A percentile compares a stretch with the other conserved stretches of the same genome.
phyloP scores from a whole-genome alignment of 2,329 filamentous ascomycete species.

The Plenodomus lindquistii region DNA sequence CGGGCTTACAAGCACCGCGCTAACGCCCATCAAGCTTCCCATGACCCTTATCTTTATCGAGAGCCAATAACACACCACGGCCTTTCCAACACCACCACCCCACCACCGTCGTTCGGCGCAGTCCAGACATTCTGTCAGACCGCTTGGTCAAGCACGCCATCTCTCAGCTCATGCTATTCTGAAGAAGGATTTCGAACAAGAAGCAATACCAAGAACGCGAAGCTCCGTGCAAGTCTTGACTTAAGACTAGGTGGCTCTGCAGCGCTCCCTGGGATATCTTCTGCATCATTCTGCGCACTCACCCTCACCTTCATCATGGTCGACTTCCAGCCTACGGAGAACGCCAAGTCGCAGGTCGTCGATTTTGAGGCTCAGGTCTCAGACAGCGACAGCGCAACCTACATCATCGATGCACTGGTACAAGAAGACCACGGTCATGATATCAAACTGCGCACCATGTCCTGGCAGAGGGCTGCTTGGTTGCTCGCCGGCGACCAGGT shows the following conservation, averaged over 20 bases:
- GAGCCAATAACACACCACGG: conserved; percentile 4
- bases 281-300: neutral
- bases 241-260: neutral
- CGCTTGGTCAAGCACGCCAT: conserved; percentile 14
- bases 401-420: conserved; percentile 17
- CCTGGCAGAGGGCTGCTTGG: conserved; percentile 72
- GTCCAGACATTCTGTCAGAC: conserved; percentile 12
- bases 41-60: neutral
- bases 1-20: conserved; percentile 12
- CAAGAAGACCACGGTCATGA: conserved; percentile 52
- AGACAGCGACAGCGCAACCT: conserved; percentile 14
- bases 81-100: too few relatives aligned
- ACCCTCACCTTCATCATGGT: neutral
- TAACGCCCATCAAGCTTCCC: conserved; percentile 5
- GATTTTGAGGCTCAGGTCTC: conserved; percentile 14
- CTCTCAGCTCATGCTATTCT: conserved; percentile 1
- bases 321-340: conserved; percentile 5
- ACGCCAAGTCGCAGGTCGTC: conserved; percentile 10
- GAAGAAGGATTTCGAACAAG: neutral
- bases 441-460: conserved; percentile 53
- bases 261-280: neutral
- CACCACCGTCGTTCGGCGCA: neutral
- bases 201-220: neutral
- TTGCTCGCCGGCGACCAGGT: conserved; percentile 94
- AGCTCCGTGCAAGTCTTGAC: too few relatives aligned